Evolutionary conservation across 768 basidiomycete species (phyloP), one percentile per base, ranked within the genome.

Genomic region (Phanerochaete carnosa): DNA sequence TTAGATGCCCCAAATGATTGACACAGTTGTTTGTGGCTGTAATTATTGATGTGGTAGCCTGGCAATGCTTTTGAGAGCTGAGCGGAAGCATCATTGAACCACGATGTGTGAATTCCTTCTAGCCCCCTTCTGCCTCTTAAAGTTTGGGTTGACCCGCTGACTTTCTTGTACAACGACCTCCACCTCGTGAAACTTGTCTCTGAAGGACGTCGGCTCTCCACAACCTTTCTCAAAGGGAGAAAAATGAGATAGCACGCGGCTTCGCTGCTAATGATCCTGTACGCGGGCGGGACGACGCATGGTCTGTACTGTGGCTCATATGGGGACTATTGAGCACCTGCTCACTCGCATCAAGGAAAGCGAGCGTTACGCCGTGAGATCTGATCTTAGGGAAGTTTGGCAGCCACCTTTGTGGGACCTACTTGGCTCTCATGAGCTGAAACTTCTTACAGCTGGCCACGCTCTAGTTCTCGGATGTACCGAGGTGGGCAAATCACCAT

Each of bases 381-480:
- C n/a, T n/a, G 88, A 89, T 63, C 67, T 68, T 5, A 81, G 85
- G 2, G 70, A 74, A 5, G 65, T 76, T 3, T n/a, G n/a, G n/a
- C 87, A 89, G 63, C 86, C 83, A 5, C 78, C 86, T 1, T 73
- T 89, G 58, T 71, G 68, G 26, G 82, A 85, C 52, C 69, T 86
- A 1, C 67, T 89, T 26, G 73, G 81, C 51, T 78, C 79, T 1
- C 74, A 74, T 15, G 70, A 75, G 30, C 64, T 85, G 16, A 69
- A 76, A 0, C 74, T 83, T 47, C 82, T 86, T 4, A 74, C 60
- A 30, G 46, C 62, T 3, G 78, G 76, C 3, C 63, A 76, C 45
- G 83, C 81, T 5, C 69, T 86, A 1, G 76, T 85, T 12, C 82
- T 83, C 0, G 85, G 85, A 0, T 89, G 87, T 66, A 88, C 88